phyloP scores from a whole-genome alignment of 2,329 filamentous ascomycete genomes.

The Colletotrichum lupini region DNA sequence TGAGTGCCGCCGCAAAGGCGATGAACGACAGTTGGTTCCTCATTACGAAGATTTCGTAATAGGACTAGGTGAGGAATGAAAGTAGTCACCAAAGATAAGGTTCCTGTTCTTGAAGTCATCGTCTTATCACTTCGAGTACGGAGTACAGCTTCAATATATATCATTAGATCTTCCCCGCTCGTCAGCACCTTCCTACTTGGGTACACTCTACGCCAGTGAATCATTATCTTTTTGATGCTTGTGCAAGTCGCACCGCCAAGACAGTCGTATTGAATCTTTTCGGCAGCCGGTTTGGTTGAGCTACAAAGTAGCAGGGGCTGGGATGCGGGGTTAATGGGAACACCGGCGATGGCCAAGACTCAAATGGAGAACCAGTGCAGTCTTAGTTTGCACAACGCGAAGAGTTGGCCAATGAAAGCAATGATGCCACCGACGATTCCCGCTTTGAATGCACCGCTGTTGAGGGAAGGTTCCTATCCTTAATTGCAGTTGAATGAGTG shows the following conservation, averaged over 20 bases:
- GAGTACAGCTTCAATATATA: neutral
- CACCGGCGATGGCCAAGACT: conserved; percentile 14
- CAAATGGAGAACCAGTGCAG: neutral
- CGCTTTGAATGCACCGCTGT: conserved; percentile 11
- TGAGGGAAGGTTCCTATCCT: neutral
- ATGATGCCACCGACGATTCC: neutral
- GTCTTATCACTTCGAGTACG: no score
- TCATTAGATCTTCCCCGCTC: neutral
- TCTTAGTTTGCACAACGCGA: neutral
- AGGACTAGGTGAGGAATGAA: no score
- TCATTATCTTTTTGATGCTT: neutral
- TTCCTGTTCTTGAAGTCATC: no score
- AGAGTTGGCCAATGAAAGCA: conserved; percentile 9
- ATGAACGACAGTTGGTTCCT: neutral
- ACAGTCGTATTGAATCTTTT: neutral
- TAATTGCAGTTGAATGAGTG: neutral
- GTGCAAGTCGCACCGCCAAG: conserved; percentile 19
- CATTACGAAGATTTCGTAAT: neutral
- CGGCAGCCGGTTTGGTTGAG: neutral
- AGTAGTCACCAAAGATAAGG: no score
- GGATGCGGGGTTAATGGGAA: conserved; percentile 19
- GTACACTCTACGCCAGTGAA: neutral
- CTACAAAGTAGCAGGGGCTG: neutral
- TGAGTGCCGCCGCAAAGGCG: conserved; percentile 42
- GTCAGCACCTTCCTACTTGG: conserved; percentile 27